These are phyloP conservation scores for Cryphonectria japonica DNA, from an alignment of 2,329 filamentous ascomycete species.

Conservation along the genomic window DNA sequence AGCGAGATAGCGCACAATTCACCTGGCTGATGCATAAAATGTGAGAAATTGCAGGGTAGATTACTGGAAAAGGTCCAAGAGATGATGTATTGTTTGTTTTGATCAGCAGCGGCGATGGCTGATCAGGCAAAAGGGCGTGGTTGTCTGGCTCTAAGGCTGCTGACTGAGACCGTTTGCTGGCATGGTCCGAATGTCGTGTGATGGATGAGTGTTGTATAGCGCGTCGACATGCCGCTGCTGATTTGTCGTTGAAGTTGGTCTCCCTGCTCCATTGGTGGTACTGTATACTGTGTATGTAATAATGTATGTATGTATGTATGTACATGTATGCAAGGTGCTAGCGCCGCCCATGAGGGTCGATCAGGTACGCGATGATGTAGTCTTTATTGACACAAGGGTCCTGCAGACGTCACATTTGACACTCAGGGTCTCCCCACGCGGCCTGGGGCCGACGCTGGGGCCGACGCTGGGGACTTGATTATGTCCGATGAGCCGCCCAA, in stretches of 20 bases:
- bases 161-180: not conserved
- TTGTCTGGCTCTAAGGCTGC: not conserved
- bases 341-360: not conserved
- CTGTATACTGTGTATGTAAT: not conserved
- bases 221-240: not conserved
- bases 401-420: conserved; percentile 20
- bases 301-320: not conserved
- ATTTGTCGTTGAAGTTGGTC: not conserved
- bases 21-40: conserved; percentile 8
- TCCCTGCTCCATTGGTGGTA: not conserved
- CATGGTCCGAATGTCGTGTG: not conserved
- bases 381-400: conserved; percentile 22
- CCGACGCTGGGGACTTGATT: not conserved
- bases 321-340: not conserved
- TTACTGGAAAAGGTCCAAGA: not conserved
- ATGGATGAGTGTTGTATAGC: not conserved
- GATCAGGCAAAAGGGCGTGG: not conserved
- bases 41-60: conserved; percentile 17
- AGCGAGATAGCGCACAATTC: conserved; percentile 5
- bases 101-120: conserved; percentile 12
- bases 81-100: conserved; percentile 27
- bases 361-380: conserved; percentile 24
- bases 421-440: not conserved
- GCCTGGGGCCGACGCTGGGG: not conserved
- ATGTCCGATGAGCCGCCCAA: conserved; percentile 4